These are phyloP conservation scores for Fallopia convolvulus DNA, from an alignment of 148 eudicot species.

Conservation along the genomic window DNA sequence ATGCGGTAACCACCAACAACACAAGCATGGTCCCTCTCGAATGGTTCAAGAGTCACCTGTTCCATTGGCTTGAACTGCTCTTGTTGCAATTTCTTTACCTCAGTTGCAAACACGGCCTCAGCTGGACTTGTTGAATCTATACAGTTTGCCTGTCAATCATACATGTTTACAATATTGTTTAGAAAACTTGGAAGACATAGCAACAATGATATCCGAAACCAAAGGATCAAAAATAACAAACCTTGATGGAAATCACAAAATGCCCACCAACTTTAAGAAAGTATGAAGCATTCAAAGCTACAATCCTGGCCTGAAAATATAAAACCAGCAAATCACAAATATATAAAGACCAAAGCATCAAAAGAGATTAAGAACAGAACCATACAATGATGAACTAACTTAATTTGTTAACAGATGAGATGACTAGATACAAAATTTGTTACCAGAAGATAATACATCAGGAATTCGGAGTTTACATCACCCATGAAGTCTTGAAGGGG, in stretches of 20 bases:
- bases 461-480: slow-evolving; percentile 83
- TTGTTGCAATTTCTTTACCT: slow-evolving; percentile 79
- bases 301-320: slow-evolving; percentile 65
- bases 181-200: background rate
- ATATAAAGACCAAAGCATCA: background rate
- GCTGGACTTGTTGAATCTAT: slow-evolving; percentile 90
- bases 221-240: slow-evolving; percentile 14
- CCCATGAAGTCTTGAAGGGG: slow-evolving; percentile 89
- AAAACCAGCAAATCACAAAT: background rate
- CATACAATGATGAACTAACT: too few species aligned
- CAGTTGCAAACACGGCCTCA: slow-evolving; percentile 78
- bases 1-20: slow-evolving; percentile 77
- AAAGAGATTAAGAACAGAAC: too few species aligned
- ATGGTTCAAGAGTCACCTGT: slow-evolving; percentile 89
- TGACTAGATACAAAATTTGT: background rate
- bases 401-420: background rate
- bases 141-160: slow-evolving; percentile 64
- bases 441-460: slow-evolving; percentile 34
- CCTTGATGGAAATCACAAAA: slow-evolving; percentile 91
- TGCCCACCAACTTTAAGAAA: slow-evolving; percentile 72
- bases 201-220: background rate
- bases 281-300: slow-evolving; percentile 65
- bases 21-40: slow-evolving; percentile 91
- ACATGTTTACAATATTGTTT: background rate
- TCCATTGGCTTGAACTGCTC: slow-evolving; percentile 88